Evolutionary conservation across 2,329 filamentous ascomycete species (phyloP).

Genomic region (Penicillium sumatraense): DNA sequence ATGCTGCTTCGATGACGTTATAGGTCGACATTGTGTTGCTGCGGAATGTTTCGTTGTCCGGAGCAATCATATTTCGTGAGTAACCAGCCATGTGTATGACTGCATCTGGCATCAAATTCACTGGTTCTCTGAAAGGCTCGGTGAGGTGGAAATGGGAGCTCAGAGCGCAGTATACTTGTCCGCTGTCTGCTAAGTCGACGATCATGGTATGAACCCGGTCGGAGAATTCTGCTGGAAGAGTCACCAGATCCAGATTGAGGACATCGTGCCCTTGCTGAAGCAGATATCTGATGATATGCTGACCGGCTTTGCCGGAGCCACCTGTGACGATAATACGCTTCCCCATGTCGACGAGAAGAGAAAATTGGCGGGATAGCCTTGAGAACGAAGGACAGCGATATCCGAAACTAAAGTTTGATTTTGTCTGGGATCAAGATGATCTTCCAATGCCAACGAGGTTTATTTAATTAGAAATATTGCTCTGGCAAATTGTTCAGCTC

Average conservation of each 20-base stretch:
- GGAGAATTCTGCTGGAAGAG: conserved; percentile 45
- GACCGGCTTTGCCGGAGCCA: conserved; percentile 60
- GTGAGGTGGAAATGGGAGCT: conserved; percentile 61
- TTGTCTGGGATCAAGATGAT: background rate
- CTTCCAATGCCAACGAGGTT: background rate
- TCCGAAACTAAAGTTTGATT: background rate
- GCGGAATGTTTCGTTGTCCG: conserved; percentile 63
- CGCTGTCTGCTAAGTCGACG: conserved; percentile 59
- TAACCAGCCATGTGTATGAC: conserved; percentile 67
- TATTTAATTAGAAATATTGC: background rate
- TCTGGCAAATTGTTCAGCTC: background rate
- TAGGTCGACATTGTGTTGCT: conserved; percentile 62
- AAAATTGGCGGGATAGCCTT: too few species aligned
- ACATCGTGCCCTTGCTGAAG: conserved; percentile 56
- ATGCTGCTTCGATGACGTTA: conserved; percentile 67
- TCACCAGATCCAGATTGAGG: conserved; percentile 60
- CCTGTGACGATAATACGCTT: conserved; percentile 59
- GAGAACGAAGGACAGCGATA: too few species aligned
- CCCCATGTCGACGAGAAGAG: conserved; percentile 20
- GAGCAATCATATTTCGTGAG: conserved; percentile 64
- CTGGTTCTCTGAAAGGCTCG: conserved; percentile 39
- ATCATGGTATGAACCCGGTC: conserved; percentile 57
- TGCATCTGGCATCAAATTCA: conserved; percentile 57
- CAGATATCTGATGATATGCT: conserved; percentile 59
- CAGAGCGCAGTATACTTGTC: conserved; percentile 61